These are phyloP conservation scores for Yamadazyma taylorii DNA, from an alignment of 1,139 yeast genomes.

Conservation along the genomic window DNA sequence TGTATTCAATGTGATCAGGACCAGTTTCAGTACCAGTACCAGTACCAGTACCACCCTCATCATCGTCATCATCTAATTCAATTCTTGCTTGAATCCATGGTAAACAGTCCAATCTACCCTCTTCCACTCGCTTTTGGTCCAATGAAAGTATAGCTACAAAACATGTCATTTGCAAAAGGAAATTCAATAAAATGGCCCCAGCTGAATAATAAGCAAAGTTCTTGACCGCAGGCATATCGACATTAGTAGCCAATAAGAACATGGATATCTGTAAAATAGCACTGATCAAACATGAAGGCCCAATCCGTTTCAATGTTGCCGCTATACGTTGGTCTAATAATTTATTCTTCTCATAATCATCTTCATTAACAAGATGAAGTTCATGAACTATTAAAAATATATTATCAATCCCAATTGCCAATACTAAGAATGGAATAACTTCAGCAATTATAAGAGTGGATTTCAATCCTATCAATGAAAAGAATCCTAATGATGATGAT, in stretches of 20 bases:
- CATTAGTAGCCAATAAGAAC: conserved; percentile 75
- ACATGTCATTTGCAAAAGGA: conserved; percentile 75
- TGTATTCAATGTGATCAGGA: conserved; percentile 22
- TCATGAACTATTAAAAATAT: conserved; percentile 85
- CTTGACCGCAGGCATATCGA: conserved; percentile 92
- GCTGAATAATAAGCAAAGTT: conserved; percentile 92
- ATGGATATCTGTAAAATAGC: conserved; percentile 75
- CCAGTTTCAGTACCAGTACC: conserved; percentile 13
- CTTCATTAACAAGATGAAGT: conserved; percentile 53
- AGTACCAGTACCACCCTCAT: conserved; percentile 6
- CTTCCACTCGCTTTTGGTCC: conserved; percentile 64
- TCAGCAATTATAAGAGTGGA: conserved; percentile 93
- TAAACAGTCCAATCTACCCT: conserved; percentile 57
- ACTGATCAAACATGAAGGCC: conserved; percentile 84
- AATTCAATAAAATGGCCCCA: conserved; percentile 77
- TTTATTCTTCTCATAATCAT: conserved; percentile 26
- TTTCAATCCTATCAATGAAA: conserved; percentile 70
- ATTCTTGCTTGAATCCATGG: conserved; percentile 43
- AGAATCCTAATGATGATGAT: conserved; percentile 77
- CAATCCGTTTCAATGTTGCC: conserved; percentile 66
- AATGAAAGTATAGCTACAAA: conserved; percentile 71
- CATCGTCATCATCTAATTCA: conserved; percentile 9
- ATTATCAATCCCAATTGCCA: conserved; percentile 95
- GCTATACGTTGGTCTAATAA: conserved; percentile 50
- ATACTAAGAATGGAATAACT: conserved; percentile 89